Base-by-base conservation (phyloP, 1,284 basidiomycete genomes). In the Ceraceosorus bombacis region DNA sequence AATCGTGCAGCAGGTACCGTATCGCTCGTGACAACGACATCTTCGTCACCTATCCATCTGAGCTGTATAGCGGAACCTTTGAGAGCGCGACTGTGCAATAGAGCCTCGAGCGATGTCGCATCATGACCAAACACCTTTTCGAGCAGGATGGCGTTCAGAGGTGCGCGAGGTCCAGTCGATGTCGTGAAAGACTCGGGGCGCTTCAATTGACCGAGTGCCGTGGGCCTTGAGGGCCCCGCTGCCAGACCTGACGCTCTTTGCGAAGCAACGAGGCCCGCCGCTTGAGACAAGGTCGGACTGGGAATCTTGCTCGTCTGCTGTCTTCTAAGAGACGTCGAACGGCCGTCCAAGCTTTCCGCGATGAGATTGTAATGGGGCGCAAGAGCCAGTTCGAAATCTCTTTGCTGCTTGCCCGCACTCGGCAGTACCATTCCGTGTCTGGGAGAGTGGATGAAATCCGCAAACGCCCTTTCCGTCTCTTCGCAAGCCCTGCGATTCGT, bases 391-490 rank as follows among this genome's bases (percentile, higher is more conserved):
- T 69, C 69, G 36, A 76, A 75, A 53, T 70, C 62, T 49, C 73
- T 64, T 50, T 72, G 68, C 36, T 64, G 61, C 54, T 56, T 58
- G 58, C 64, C 68, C 13, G 71, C 61, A 2, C 69, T 60, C 10
- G 69, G 66, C 40, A 76, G 55, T 43, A 73, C 68, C 57, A 68
- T 69, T 5, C 68, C 64, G 38, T 70, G 68, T 7, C 71, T 62
- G 4, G 69, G 70, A 52, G 73, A 76, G 9, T 66, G 69, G 51
- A 77, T 69, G 53, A 77, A 75, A 27, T 76, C 75, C 58, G 59
- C 68, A 15, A 76, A 58, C 9, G 62, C 59, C 8, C 64, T 63
- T 49, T 77, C 73, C 54, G 76, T 43, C 49, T 72, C 70, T 10
- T 69, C 66, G 55, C 61, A 66, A 51, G 68, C 69, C 54, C 55